Percentiles rank a stretch among this genome's conserved stretches.
These are phyloP conservation scores for Mrakia hoshinonis DNA, from an alignment of 768 basidiomycete species.

Conservation along the genomic window DNA sequence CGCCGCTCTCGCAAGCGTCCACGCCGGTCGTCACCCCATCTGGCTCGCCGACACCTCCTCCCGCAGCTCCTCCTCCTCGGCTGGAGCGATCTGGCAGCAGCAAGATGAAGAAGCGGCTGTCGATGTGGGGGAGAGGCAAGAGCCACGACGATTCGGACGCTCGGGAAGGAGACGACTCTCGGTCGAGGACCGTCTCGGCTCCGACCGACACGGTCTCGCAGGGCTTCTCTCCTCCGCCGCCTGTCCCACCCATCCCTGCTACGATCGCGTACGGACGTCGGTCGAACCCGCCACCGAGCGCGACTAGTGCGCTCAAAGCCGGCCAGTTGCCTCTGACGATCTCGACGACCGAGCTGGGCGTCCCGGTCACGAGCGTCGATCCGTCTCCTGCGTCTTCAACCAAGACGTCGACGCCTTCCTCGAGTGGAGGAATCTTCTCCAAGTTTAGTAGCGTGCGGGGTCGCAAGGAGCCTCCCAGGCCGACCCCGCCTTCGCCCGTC, in stretches of 20 bases:
- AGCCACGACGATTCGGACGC: neutral
- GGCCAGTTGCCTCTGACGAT: neutral
- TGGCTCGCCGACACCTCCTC: neutral
- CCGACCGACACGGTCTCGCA: neutral
- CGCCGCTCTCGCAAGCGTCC: constrained; percentile 13
- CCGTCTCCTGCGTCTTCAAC: neutral
- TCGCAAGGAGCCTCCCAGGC: neutral
- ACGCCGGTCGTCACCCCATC: neutral
- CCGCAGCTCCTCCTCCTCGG: neutral
- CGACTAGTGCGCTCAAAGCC: neutral
- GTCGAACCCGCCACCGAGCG: neutral
- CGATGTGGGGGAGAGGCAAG: constrained; percentile 8
- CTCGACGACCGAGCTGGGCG: neutral
- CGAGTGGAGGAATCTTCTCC: neutral
- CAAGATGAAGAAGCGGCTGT: constrained; percentile 11
- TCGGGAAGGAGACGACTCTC: neutral
- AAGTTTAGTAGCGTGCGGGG: neutral
- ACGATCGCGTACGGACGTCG: neutral
- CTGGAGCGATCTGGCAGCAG: constrained; percentile 3
- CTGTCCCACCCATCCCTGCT: neutral
- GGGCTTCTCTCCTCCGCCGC: neutral
- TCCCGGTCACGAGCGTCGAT: neutral
- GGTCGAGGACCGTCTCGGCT: constrained; percentile 4
- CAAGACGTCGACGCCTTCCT: neutral
- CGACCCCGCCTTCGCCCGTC: neutral